Base-by-base conservation (phyloP, 805 yeast species). In the Saturnispora serradocipensis region DNA sequence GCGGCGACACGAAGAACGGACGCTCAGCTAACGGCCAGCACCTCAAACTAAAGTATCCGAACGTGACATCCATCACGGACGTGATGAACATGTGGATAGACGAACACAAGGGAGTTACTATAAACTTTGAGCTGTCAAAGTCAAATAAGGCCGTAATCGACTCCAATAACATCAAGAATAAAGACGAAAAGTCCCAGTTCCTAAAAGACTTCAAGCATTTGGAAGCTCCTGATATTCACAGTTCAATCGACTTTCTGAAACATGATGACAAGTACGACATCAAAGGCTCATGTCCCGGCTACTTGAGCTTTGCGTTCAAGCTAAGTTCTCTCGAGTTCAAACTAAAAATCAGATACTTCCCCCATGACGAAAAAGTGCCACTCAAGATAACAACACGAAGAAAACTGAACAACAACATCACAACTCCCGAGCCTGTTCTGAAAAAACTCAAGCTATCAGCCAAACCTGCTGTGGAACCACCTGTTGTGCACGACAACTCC, bases 311-410 rank as follows among this genome's bases (percentile, higher is more conserved):
- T n/a, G 45, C 51, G 6, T 49, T 43, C 16, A 49, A 49, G 20
- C 27, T 49, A 28, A 49, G 51, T 34, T 42, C 51, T 24, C 28
- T 49, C 15, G 51, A 49, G 44, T 49, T 49, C 10, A 49, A 49
- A 43, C 35, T 49, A 28, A 49, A 49, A 38, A 15, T 43, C 13
- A 32, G 51, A 16, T 49, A 35, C 16, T 49, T 49, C 22, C 51
- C 51, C 15, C 51, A 49, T 25, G 51, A 49, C 35, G 27, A 32
- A 15, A 7, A 27, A 9, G 18, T 48, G 13, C 42, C 34, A 16
- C 13, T 48, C n/a, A 48, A 34, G 15, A 15, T 20, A 11, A 20
- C 27, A 9, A 15, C 44, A 10, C 24, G 40, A 16, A 30, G 34
- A 32, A 18, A 22, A 48, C 42, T 10, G 5, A 24, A 24, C 13